Evolutionary conservation across 2,329 filamentous ascomycete species (phyloP).

Genomic region (Arthrinium phaeospermum): DNA sequence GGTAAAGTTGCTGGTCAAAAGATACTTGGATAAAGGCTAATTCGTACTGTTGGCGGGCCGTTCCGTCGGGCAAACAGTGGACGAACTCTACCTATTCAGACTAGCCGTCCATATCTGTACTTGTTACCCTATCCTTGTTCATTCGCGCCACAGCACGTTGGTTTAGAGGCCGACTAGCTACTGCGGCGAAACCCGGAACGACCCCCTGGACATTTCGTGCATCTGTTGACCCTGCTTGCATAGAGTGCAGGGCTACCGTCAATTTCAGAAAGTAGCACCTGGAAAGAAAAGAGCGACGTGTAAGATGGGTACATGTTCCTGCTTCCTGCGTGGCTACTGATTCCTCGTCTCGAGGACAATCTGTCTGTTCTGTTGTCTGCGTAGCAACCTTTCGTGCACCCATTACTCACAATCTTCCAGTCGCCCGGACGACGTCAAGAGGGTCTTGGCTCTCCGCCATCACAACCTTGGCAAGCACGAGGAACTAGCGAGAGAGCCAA

Average conservation of each 20-base stretch:
- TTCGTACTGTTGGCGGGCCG: neutral
- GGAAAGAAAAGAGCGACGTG: neutral
- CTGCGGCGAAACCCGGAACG: neutral
- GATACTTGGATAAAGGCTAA: neutral
- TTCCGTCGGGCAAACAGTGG: neutral
- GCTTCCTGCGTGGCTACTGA: neutral
- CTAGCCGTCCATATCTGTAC: neutral
- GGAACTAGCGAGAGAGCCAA: neutral
- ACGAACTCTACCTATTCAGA: neutral
- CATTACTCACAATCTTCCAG: neutral
- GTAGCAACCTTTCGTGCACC: neutral
- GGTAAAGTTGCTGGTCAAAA: constrained; percentile 1
- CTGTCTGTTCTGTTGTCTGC: neutral
- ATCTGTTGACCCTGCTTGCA: neutral
- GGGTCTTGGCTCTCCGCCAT: neutral
- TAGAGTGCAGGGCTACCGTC: neutral
- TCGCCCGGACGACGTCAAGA: neutral
- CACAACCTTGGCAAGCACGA: neutral
- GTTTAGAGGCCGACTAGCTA: too few relatives aligned
- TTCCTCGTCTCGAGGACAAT: neutral
- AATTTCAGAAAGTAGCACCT: neutral
- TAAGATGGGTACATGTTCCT: neutral
- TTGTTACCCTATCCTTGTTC: neutral
- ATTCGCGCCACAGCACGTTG: neutral
- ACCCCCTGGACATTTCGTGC: neutral